Evolutionary conservation across 306 rosid genomes (phyloP), one percentile per base, ranked within the genome.

Genomic region (Purshia tridentata): DNA sequence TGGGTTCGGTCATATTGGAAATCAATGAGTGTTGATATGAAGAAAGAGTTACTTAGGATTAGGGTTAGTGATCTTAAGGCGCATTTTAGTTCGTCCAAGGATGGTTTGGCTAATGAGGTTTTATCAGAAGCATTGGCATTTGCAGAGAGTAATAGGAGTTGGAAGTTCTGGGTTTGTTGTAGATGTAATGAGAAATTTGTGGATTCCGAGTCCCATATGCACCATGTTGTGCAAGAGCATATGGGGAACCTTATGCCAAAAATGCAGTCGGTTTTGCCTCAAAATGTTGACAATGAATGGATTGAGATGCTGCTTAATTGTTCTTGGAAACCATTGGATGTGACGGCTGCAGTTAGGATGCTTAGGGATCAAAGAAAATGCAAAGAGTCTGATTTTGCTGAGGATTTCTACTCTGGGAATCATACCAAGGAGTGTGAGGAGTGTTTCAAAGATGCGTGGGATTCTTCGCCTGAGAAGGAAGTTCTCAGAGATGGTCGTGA

Each of bases 81-180:
- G n/a, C 92, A 87, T 79, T 84, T 80, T 73, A 83, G 84, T 65
- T 88, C 82, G 64, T 83, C 84, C 7, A 91, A 88, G 88, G 97
- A 90, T 79, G 77, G 84, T 73, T 83, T 72, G 60, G 88, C 80
- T 1, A 79, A 76, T 63, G 96, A 87, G 59, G 70, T 90, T 59
- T 75, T 91, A 57, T 80, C 87, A 45, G 98, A 90, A 72, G 99
- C 98, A 22, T 39, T 92, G 79, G 80, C 80, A 4, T 90, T 78
- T 76, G 94, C 87, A 3, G 92, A 83, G 83, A 86, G 80, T 66
- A 80, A 77, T 67, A 87, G 84, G 80, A 83, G 88, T 6, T 95
- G 98, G 98, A 92, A 86, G 56, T 90, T 91, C 82, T 92, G 96
- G 97, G 79, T 71, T 66, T 95, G 99, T 81, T 86, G 97, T 81